These are phyloP conservation scores for Thelonectria blattea DNA, from an alignment of 2,329 filamentous ascomycete genomes.

Conservation along the genomic window DNA sequence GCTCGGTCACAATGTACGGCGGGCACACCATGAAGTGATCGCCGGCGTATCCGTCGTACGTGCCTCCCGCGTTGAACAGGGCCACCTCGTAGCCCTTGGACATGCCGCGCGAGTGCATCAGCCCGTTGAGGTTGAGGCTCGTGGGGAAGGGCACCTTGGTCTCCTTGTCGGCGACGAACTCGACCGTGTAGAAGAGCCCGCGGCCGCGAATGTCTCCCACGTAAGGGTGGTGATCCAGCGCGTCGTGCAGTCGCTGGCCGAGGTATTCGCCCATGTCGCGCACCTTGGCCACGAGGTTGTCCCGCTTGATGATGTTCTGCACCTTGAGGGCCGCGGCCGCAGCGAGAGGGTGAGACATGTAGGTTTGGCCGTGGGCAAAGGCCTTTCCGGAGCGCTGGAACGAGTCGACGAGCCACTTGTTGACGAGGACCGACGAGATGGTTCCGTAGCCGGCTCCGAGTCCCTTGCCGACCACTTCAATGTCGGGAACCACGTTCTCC, in stretches of 20 bases:
- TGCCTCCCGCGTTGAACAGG: constrained; percentile 30
- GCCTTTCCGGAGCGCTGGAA: neutral
- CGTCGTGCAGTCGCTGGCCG: constrained; percentile 23
- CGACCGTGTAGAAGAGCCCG: constrained; percentile 30
- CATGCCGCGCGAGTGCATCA: constrained; percentile 30
- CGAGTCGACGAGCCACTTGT: constrained; percentile 15
- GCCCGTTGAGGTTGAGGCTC: constrained; percentile 17
- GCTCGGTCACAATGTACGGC: constrained; percentile 24
- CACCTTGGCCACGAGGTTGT: constrained; percentile 33
- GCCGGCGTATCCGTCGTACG: constrained; percentile 31
- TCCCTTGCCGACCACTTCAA: constrained; percentile 71
- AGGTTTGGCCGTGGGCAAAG: constrained; percentile 23
- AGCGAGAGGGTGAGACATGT: constrained; percentile 36
- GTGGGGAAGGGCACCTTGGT: constrained; percentile 29
- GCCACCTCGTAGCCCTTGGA: constrained; percentile 28
- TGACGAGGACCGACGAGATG: constrained; percentile 25
- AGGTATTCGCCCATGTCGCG: constrained; percentile 24
- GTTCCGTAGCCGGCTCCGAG: constrained; percentile 51
- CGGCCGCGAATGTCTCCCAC: constrained; percentile 33
- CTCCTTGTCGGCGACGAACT: constrained; percentile 32
- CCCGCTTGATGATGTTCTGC: constrained; percentile 35
- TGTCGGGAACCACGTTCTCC: constrained; percentile 63
- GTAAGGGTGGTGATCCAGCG: constrained; percentile 8
- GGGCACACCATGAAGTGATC: constrained; percentile 33
- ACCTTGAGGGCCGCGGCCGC: constrained; percentile 39